These are phyloP conservation scores for Flaveria bidentis DNA, from an alignment of 129 eudicot genomes.

Conservation along the genomic window DNA sequence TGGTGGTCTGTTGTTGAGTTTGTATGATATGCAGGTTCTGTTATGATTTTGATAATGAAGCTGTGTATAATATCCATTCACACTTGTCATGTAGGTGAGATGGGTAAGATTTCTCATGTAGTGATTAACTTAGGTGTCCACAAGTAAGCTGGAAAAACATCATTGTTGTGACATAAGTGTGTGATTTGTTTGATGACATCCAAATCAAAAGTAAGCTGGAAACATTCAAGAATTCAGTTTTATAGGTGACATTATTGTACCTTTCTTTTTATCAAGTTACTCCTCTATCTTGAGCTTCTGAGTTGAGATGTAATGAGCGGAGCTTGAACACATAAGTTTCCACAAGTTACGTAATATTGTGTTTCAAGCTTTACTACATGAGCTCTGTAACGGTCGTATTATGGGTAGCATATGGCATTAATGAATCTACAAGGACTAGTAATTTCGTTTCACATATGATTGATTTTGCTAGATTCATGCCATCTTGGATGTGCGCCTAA, in stretches of 20 bases:
- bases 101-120: conserved; percentile 9
- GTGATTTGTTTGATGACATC: conserved; percentile 5
- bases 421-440: background rate
- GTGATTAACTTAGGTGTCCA: conserved; percentile 9
- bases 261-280: background rate
- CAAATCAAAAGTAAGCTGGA: background rate
- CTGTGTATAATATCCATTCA: conserved; percentile 27
- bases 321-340: background rate
- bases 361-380: no score
- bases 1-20: conserved; percentile 14
- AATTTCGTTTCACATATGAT: background rate
- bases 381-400: no score
- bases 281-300: background rate
- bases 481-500: background rate
- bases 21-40: conserved; percentile 28
- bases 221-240: conserved; percentile 10
- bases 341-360: background rate
- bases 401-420: background rate
- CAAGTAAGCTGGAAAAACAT: conserved; percentile 15
- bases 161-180: conserved; percentile 10
- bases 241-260: background rate
- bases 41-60: conserved; percentile 16
- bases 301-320: background rate
- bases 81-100: background rate
- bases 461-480: background rate